Conservation (phyloP, 176 grass and related monocot genomes). For the Pharus latifolius region DNA sequence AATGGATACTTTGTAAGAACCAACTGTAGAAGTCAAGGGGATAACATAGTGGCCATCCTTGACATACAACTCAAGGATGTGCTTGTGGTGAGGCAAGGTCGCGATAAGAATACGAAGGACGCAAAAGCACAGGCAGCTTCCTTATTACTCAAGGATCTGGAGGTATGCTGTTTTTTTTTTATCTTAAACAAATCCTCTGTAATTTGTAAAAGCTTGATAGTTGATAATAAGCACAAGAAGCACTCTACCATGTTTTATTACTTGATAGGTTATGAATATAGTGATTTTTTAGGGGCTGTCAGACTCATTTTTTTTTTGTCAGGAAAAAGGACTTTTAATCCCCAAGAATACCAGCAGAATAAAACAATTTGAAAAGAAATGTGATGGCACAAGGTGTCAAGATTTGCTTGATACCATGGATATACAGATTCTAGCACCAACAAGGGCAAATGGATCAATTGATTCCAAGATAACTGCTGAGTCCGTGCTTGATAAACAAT, state of each 20-base stretch:
- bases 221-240: too few relatives aligned
- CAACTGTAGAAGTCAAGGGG: slow-evolving; percentile 44
- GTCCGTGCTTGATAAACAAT: slow-evolving; percentile 31
- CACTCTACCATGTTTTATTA: neutral
- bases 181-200: too few relatives aligned
- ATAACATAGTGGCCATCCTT: slow-evolving; percentile 43
- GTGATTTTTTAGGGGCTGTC: neutral
- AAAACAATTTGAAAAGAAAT: slow-evolving; percentile 22
- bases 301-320: slow-evolving; percentile 23
- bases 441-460: neutral
- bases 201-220: too few relatives aligned
- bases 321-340: slow-evolving; percentile 48
- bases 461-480: neutral
- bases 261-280: neutral
- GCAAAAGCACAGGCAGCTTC: slow-evolving; percentile 81
- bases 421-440: slow-evolving; percentile 14
- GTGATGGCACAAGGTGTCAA: neutral
- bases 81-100: slow-evolving; percentile 44
- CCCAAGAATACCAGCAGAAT: slow-evolving; percentile 36
- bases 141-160: slow-evolving; percentile 68
- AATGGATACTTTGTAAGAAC: slow-evolving; percentile 58
- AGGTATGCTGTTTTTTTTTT: slow-evolving; percentile 36
- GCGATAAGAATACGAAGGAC: slow-evolving; percentile 48
- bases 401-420: slow-evolving; percentile 30
- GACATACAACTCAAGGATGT: slow-evolving; percentile 65